These are phyloP conservation scores for Monilinia vaccinii-corymbosi DNA, from an alignment of 2,329 filamentous ascomycete genomes.

Conservation along the genomic window DNA sequence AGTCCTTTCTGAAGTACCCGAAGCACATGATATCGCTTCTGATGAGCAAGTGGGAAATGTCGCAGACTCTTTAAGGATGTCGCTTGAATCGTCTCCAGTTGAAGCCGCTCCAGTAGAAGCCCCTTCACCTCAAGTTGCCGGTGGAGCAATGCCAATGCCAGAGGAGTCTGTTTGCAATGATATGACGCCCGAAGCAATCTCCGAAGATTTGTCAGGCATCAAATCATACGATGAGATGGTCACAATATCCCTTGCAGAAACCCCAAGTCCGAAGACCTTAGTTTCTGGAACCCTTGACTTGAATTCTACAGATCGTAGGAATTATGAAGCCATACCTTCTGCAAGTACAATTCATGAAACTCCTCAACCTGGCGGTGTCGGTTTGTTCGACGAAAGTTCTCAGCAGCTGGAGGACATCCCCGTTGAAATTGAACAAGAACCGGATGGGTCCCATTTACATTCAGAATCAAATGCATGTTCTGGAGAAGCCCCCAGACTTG, in stretches of 20 bases:
- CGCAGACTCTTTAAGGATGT: slow-evolving; percentile 22
- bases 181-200: slow-evolving; percentile 12
- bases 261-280: background rate
- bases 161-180: slow-evolving; percentile 3
- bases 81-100: slow-evolving; percentile 21
- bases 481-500: slow-evolving; percentile 15
- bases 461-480: background rate
- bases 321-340: background rate
- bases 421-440: background rate
- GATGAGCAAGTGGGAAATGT: background rate
- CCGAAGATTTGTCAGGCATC: background rate
- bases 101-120: slow-evolving; percentile 20
- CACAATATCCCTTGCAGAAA: background rate
- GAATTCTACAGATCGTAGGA: background rate
- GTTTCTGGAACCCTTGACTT: background rate
- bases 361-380: background rate
- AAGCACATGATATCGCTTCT: background rate
- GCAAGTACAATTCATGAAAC: background rate
- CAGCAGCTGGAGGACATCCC: slow-evolving; percentile 1
- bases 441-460: background rate
- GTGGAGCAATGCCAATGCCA: background rate
- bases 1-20: background rate
- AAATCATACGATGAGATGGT: background rate
- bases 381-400: background rate
- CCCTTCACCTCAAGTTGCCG: slow-evolving; percentile 15